Evolutionary conservation across 805 yeast species (phyloP).

Genomic region (Pichia paraexigua): DNA sequence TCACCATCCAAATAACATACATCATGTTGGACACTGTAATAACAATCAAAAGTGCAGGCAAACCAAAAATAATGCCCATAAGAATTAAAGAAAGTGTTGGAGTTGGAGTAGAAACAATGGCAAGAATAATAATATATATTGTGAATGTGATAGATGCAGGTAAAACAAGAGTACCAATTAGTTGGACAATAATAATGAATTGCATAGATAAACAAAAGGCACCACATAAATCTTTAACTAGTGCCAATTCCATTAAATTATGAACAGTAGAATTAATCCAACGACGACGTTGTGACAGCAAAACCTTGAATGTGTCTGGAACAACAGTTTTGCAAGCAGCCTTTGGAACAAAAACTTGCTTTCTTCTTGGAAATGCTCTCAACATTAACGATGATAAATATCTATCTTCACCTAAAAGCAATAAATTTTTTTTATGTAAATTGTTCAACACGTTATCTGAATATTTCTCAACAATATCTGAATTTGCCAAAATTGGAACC

Average conservation of each 20-base stretch:
- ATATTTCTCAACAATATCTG: conserved; percentile 88
- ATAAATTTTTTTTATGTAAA: conserved; percentile 76
- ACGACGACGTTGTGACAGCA: conserved; percentile 88
- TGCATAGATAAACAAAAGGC: conserved; percentile 95
- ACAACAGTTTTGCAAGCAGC: conserved; percentile 90
- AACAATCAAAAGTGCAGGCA: conserved; percentile 76
- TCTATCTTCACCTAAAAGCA: conserved; percentile 86
- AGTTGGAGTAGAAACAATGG: conserved; percentile 66
- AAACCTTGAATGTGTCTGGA: conserved; percentile 72
- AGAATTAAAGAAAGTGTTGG: conserved; percentile 71
- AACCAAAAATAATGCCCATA: conserved; percentile 71
- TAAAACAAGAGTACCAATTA: conserved; percentile 78
- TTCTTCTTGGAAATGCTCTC: conserved; percentile 81
- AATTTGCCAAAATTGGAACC: conserved; percentile 91
- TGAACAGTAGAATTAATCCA: conserved; percentile 96
- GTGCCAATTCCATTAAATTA: conserved; percentile 77
- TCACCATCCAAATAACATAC: conserved; percentile 69
- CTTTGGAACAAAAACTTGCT: conserved; percentile 77
- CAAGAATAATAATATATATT: conserved; percentile 62
- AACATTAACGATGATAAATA: conserved; percentile 79
- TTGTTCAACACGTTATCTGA: conserved; percentile 80
- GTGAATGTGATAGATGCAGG: conserved; percentile 87
- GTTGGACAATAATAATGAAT: conserved; percentile 75
- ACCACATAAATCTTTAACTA: conserved; percentile 85
- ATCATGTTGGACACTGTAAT: conserved; percentile 69